Base-by-base conservation (phyloP, 164 flowering plant genomes). In the Tetracentron sinense region DNA sequence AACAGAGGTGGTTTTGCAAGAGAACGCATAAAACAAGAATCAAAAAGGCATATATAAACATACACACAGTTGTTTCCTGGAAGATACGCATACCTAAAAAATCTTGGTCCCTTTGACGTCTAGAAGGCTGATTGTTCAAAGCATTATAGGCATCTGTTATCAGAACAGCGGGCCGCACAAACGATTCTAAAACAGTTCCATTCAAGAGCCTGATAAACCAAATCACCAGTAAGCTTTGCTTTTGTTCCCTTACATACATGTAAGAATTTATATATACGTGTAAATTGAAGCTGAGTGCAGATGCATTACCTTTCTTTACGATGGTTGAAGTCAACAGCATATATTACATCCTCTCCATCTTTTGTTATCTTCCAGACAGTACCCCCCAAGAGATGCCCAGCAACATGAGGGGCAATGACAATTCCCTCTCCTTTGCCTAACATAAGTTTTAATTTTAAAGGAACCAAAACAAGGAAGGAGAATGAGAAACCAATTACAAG, bases 121-220 rank as follows among this genome's bases (percentile, higher is more conserved):
- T 81, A 42, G 87, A 62, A 59, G 87, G 91, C 73, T 87, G 97
- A 80, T 81, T 90, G 68, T 78, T 91, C 64, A 94, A 71, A 63
- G 97, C 96, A 83, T 91, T 90, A 69, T 86, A 91, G 25, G 98
- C 96, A 87, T 94, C 98, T 23, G 96, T 94, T 61, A 94, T 94
- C 22, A 94, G 74, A 72, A 94, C 98, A 72, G 98, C 96, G 60
- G 98, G 98, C 47, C 97, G 89, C 44, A 81, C 92, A 81, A 91
- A 89, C 25, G 96, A 81, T 60, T 84, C 88, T 47, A 88, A 74
- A 74, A 73, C 85, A 67, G 96, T 94, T 74, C 96, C 97, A 74
- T 94, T 94, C 74, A 90, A 77, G 80, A 77, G 97, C 85, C 98
- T 94, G 81, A 69, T 7, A 74, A 47, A 63, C 15, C 60, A 56